phyloP scores from a whole-genome alignment of 2,329 filamentous ascomycete genomes.

The Neospermospora avenae region DNA sequence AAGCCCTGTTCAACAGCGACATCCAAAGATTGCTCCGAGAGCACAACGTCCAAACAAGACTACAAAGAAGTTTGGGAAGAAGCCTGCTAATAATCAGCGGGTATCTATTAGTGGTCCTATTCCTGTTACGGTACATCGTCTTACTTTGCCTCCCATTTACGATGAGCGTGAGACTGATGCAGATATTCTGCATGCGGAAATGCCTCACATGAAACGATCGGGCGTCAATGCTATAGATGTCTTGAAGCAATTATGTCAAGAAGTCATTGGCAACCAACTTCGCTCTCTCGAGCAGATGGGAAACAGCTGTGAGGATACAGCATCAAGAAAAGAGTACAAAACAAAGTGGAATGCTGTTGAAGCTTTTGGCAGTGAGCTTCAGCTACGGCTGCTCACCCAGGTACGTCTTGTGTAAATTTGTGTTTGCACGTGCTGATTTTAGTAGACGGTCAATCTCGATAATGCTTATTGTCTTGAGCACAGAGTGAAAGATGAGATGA shows the following conservation, averaged over 20 bases:
- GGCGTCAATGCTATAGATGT: slow-evolving; percentile 63
- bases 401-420: slow-evolving; percentile 40
- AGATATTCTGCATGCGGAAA: slow-evolving; percentile 48
- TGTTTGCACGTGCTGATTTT: slow-evolving; percentile 11
- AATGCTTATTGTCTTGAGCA: slow-evolving; percentile 55
- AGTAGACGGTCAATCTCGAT: slow-evolving; percentile 55
- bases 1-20: slow-evolving; percentile 25
- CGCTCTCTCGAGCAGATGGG: slow-evolving; percentile 45
- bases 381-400: slow-evolving; percentile 54
- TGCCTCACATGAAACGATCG: slow-evolving; percentile 50
- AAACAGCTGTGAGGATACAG: slow-evolving; percentile 42
- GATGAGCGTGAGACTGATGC: slow-evolving; percentile 42
- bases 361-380: slow-evolving; percentile 56
- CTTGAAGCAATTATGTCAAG: slow-evolving; percentile 57
- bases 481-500: slow-evolving; percentile 54
- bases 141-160: slow-evolving; percentile 46
- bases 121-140: slow-evolving; percentile 59
- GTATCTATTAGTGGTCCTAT: slow-evolving; percentile 43
- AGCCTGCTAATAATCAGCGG: slow-evolving; percentile 27
- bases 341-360: slow-evolving; percentile 56
- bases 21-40: slow-evolving; percentile 19
- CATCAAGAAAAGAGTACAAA: slow-evolving; percentile 50
- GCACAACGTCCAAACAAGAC: slow-evolving; percentile 25
- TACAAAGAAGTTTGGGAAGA: slow-evolving; percentile 25
- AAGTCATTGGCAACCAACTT: slow-evolving; percentile 52